Evolutionary conservation across 768 basidiomycete species (phyloP).

Genomic region (Leccinum subgranulosum): DNA sequence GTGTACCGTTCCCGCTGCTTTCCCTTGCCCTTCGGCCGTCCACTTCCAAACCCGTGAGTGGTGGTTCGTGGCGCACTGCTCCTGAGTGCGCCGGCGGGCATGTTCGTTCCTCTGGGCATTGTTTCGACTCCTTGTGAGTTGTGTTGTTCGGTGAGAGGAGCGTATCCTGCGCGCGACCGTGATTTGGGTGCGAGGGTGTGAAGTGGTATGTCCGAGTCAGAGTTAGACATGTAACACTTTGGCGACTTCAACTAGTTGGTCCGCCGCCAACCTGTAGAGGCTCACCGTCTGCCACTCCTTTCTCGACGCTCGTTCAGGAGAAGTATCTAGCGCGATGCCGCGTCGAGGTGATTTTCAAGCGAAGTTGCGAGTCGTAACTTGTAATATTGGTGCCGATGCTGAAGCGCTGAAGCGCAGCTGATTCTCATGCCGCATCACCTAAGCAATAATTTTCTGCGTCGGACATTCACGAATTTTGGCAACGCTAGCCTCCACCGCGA

Average conservation of each 20-base stretch:
- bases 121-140: slow-evolving; percentile 21
- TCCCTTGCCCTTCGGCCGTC: slow-evolving; percentile 34
- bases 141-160: slow-evolving; percentile 36
- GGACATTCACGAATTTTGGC: too few species aligned
- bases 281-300: neutral
- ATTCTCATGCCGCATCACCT: too few species aligned
- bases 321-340: neutral
- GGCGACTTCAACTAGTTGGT: neutral
- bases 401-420: too few species aligned
- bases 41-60: slow-evolving; percentile 12
- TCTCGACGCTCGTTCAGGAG: neutral
- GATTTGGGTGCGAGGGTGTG: slow-evolving; percentile 50
- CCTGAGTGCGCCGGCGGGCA: slow-evolving; percentile 32
- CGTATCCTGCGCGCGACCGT: slow-evolving; percentile 45
- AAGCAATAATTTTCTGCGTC: too few species aligned
- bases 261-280: neutral
- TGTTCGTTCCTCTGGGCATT: slow-evolving; percentile 13
- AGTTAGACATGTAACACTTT: slow-evolving; percentile 31
- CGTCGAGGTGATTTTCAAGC: neutral
- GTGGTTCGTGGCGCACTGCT: slow-evolving; percentile 30
- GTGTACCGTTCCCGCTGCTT: slow-evolving; percentile 53
- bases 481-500: too few species aligned
- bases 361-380: neutral
- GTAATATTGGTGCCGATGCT: too few species aligned
- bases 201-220: slow-evolving; percentile 72